Evolutionary conservation across 148 eudicot genomes (phyloP).

Genomic region (Rhododendron kiyosumense): DNA sequence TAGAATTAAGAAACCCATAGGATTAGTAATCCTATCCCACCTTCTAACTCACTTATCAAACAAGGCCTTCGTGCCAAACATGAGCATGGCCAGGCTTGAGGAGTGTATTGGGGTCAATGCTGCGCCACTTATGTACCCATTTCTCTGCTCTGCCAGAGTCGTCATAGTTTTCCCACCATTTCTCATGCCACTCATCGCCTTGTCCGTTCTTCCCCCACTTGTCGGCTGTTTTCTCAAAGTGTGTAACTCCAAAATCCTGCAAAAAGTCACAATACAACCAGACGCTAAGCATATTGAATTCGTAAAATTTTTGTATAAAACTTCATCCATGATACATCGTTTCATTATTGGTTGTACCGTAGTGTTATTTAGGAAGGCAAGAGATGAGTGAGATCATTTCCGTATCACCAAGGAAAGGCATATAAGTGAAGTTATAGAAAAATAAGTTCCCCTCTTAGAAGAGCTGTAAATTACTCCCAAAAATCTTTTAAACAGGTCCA

Average conservation of each 20-base stretch:
- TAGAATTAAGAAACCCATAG: too few species aligned
- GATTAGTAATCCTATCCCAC: too few species aligned
- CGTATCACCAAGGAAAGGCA: neutral
- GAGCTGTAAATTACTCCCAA: neutral
- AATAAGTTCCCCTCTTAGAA: neutral
- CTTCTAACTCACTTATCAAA: too few species aligned
- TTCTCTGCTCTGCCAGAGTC: conserved; percentile 81
- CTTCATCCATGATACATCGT: neutral
- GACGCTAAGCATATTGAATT: neutral
- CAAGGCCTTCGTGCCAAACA: conserved; percentile 94
- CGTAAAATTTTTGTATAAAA: neutral
- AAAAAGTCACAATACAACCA: neutral
- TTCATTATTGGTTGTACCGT: neutral
- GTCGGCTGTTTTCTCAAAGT: conserved; percentile 81
- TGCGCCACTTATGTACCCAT: conserved; percentile 95
- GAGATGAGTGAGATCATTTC: neutral
- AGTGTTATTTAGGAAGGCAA: neutral
- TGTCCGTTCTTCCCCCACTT: conserved; percentile 86
- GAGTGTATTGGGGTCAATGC: conserved; percentile 65
- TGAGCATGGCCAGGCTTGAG: conserved; percentile 92
- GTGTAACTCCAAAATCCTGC: conserved; percentile 58
- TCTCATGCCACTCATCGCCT: conserved; percentile 84
- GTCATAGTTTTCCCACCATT: conserved; percentile 78
- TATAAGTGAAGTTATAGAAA: neutral
- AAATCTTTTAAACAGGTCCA: neutral